These are phyloP conservation scores for Melampsora larici-populina DNA, from an alignment of 1,284 basidiomycete genomes.

Conservation along the genomic window DNA sequence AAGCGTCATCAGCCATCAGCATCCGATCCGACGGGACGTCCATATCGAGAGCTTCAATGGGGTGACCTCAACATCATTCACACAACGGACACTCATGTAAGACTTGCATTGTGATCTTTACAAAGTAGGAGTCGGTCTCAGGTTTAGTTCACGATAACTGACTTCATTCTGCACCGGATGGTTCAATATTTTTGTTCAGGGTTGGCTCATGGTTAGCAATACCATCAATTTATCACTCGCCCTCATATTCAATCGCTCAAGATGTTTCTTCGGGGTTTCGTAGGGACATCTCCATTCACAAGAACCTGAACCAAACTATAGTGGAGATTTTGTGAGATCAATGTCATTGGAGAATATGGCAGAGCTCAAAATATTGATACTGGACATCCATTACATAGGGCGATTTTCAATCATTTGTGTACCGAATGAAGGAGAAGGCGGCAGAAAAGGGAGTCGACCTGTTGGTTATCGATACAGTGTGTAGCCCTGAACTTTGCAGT, in stretches of 20 bases:
- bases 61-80: constrained; percentile 73
- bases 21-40: constrained; percentile 24
- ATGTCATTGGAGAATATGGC: background rate
- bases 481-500: background rate
- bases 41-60: constrained; percentile 63
- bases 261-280: background rate
- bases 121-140: constrained; percentile 6
- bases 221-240: background rate
- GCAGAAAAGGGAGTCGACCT: constrained; percentile 50
- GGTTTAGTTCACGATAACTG: background rate
- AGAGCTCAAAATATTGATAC: background rate
- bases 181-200: background rate
- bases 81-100: constrained; percentile 73
- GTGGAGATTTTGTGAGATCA: constrained; percentile 39
- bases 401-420: constrained; percentile 53
- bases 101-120: constrained; percentile 12
- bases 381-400: constrained; percentile 46
- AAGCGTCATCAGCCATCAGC: constrained; percentile 23
- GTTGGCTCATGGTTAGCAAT: constrained; percentile 33
- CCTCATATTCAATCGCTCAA: background rate
- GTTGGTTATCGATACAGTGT: constrained; percentile 51
- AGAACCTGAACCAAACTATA: constrained; percentile 52
- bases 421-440: constrained; percentile 50
- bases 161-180: background rate
- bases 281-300: constrained; percentile 51